Conservation (phyloP, 805 yeast species). For the Nematodospora valgi region DNA sequence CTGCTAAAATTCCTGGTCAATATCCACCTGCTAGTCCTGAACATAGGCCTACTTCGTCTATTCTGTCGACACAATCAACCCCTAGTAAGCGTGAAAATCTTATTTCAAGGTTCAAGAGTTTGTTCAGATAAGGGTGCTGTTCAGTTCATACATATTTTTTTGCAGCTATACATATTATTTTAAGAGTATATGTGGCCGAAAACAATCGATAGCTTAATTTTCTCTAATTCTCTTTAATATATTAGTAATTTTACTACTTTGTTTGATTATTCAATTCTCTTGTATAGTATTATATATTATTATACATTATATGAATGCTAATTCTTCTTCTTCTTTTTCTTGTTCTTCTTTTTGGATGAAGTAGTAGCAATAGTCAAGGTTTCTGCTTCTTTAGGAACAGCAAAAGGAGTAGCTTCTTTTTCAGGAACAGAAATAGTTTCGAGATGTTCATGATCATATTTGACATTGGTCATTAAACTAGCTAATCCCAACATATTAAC, state of each 20-base stretch:
- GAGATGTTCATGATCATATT: constrained; percentile 21
- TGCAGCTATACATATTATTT: not conserved
- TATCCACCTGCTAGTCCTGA: constrained; percentile 4
- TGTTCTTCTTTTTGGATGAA: constrained; percentile 23
- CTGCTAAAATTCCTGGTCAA: constrained; percentile 10
- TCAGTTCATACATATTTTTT: not conserved
- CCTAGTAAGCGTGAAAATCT: constrained; percentile 21
- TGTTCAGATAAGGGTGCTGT: constrained; percentile 25
- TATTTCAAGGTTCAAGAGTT: constrained; percentile 28
- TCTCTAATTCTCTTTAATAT: too few species aligned
- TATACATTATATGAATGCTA: not conserved
- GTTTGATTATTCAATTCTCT: not conserved
- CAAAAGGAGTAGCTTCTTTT: constrained; percentile 11
- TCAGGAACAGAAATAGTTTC: constrained; percentile 11
- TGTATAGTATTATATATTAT: too few species aligned
- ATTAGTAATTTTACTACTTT: not conserved
- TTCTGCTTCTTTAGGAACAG: constrained; percentile 10
- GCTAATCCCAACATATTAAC: constrained; percentile 30
- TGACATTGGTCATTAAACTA: constrained; percentile 38
- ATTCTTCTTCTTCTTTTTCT: constrained; percentile 30
- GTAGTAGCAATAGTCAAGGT: constrained; percentile 10
- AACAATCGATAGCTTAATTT: too few species aligned
- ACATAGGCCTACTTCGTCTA: not conserved
- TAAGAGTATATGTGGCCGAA: too few species aligned
- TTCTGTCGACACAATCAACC: not conserved